Evolutionary conservation across 176 grass and related monocot species (phyloP), one percentile per base, ranked within the genome.

Genomic region (Cenchrus fungigraminus): DNA sequence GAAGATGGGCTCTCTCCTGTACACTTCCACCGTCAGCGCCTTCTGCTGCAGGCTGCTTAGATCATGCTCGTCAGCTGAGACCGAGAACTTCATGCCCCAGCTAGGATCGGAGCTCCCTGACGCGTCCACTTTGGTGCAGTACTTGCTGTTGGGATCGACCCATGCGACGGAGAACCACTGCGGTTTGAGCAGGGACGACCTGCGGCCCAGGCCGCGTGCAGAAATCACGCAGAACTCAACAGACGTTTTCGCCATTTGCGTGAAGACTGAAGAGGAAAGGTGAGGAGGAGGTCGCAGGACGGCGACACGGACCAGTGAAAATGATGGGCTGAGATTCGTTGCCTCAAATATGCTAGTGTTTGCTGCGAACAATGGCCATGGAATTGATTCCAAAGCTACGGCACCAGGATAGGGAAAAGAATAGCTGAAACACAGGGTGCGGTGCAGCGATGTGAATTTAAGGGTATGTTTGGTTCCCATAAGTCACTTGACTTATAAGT

Each of bases 1-100:
- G 84, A 95, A 94, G 68, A 98, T 92, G 44, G 93, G 96, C 12
- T 98, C 93, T 87, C 96, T 92, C 76, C 86, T 89, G 71, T 95
- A 92, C 6, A 98, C 96, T 76, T 98, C 93, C 37, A 98, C 88
- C 11, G 87, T 95, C 60, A 95, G 55, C 3, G 68, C 75, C 89
- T 91, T 84, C 56, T 0, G 40, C 73, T 91, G 59, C 56, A 62
- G 53, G 16, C 58, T 82, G 28, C 64, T 79, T 6, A 42, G 54
- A 68, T 74, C 82, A 67, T 71, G 77, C 20, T 82, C 73, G 9
- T 92, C 86, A 3, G 91, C 44, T 0, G 81, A 79, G 11, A 84
- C 45, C 3, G 75, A 93, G 78, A 97, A 97, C 71, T 92, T 98
- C 79, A 94, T 98, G 42, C 88, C 91, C 96, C 96, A 98, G 43